Percentiles rank a stretch among this genome's conserved stretches.
phyloP scores from a whole-genome alignment of 352 stramenopile genomes.

The Blastocystis hominis region DNA sequence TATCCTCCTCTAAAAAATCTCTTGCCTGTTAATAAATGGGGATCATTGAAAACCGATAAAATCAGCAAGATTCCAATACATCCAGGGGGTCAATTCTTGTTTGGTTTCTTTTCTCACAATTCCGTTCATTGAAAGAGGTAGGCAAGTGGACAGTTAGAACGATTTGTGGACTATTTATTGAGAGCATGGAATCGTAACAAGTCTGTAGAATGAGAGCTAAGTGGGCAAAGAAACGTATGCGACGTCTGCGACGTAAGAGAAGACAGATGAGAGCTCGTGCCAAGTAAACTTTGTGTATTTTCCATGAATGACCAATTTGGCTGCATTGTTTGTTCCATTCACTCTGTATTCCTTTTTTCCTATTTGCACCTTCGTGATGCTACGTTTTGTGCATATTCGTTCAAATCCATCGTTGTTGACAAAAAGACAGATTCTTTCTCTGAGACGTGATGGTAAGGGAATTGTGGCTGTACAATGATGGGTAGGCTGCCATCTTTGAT shows the following conservation, averaged over 20 bases:
- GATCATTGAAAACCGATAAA: not conserved
- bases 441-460: not conserved
- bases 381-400: not conserved
- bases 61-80: not conserved
- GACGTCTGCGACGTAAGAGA: constrained; percentile 57
- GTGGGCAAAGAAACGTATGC: constrained; percentile 56
- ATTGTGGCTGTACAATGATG: not conserved
- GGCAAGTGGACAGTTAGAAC: not conserved
- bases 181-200: not conserved
- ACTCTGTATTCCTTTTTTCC: not conserved
- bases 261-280: constrained; percentile 56
- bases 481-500: constrained; percentile 52
- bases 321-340: constrained; percentile 22
- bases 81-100: not conserved
- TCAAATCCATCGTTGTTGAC: not conserved
- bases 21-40: too few species aligned
- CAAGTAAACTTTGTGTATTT: constrained; percentile 40
- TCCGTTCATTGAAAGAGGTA: constrained; percentile 43
- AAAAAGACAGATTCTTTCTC: not conserved
- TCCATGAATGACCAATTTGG: not conserved
- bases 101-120: constrained; percentile 1
- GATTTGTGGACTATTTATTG: not conserved
- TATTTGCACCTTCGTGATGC: not conserved
- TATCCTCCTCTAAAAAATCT: too few species aligned
- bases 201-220: constrained; percentile 57